A percentile compares a stretch with the other conserved stretches of the same genome.
Conservation (phyloP, 768 basidiomycete species). For the Tremella fuciformis region DNA sequence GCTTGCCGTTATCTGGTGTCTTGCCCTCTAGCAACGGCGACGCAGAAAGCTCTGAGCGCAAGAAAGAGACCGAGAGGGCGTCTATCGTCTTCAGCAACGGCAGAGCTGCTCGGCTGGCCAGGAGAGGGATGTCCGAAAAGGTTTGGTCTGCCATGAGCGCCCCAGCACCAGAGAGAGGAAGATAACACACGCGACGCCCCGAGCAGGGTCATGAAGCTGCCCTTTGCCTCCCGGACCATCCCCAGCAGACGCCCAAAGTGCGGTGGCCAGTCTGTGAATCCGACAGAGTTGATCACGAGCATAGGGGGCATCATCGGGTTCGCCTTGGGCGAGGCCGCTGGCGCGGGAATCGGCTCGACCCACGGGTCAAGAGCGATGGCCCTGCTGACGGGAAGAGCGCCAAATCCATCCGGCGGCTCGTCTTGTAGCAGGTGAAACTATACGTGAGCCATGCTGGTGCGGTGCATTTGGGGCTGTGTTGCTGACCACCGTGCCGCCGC, state of each 20-base stretch:
- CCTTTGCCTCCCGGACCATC: constrained; percentile 49
- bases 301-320: constrained; percentile 51
- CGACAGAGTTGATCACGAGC: constrained; percentile 72
- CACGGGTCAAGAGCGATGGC: constrained; percentile 76
- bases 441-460: not conserved
- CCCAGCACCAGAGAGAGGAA: not conserved
- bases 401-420: constrained; percentile 19
- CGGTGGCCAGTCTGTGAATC: constrained; percentile 72
- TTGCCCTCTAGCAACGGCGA: constrained; percentile 24
- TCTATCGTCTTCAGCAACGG: constrained; percentile 33
- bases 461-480: no score
- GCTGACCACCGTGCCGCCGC: constrained; percentile 59
- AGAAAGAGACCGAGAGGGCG: constrained; percentile 35
- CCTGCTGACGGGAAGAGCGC: constrained; percentile 60
- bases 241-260: constrained; percentile 65
- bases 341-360: constrained; percentile 65
- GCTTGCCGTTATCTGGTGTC: constrained; percentile 31
- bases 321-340: constrained; percentile 9
- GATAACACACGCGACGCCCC: constrained; percentile 39
- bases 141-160: constrained; percentile 35
- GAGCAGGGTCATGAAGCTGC: constrained; percentile 35
- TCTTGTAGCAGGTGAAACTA: constrained; percentile 13
- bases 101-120: constrained; percentile 21
- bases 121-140: constrained; percentile 49
- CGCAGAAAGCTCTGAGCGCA: constrained; percentile 20